A percentile compares a stretch with the other conserved stretches of the same genome.
These are phyloP conservation scores for Taphrina deformans DNA, from an alignment of 1,139 yeast genomes.

Conservation along the genomic window DNA sequence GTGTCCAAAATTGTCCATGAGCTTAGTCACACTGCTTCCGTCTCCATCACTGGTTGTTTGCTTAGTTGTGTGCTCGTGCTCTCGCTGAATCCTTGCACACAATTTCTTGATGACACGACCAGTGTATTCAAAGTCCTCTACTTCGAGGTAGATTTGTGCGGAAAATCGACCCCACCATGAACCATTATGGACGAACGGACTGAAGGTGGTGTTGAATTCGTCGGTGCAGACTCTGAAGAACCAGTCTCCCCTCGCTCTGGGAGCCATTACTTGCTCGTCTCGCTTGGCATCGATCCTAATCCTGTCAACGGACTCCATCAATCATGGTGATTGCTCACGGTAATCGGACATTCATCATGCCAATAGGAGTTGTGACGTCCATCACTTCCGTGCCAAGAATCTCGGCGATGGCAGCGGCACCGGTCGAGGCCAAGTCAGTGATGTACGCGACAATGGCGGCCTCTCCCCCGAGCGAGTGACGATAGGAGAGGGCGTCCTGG, in stretches of 20 bases:
- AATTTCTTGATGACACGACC: conserved; percentile 62
- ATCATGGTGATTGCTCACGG: conserved; percentile 43
- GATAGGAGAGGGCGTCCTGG: conserved; percentile 54
- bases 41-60: background rate
- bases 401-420: conserved; percentile 48
- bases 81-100: background rate
- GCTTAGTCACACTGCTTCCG: background rate
- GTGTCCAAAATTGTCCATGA: background rate
- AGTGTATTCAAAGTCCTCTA: conserved; percentile 56
- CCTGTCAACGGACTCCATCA: conserved; percentile 26
- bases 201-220: conserved; percentile 13
- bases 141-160: conserved; percentile 61
- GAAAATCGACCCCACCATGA: conserved; percentile 56
- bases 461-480: conserved; percentile 63
- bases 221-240: conserved; percentile 49
- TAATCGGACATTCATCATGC: conserved; percentile 54
- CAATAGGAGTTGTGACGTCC: conserved; percentile 47
- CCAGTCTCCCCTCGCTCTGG: conserved; percentile 47
- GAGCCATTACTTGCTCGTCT: conserved; percentile 35
- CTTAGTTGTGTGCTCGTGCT: background rate
- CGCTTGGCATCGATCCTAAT: conserved; percentile 38
- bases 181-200: conserved; percentile 48
- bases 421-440: conserved; percentile 50
- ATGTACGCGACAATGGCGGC: conserved; percentile 55
- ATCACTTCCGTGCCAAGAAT: conserved; percentile 46